Evolutionary conservation across 257 asterid genomes (phyloP), one percentile per base, ranked within the genome.

Genomic region (Solanum gracilifrons): DNA sequence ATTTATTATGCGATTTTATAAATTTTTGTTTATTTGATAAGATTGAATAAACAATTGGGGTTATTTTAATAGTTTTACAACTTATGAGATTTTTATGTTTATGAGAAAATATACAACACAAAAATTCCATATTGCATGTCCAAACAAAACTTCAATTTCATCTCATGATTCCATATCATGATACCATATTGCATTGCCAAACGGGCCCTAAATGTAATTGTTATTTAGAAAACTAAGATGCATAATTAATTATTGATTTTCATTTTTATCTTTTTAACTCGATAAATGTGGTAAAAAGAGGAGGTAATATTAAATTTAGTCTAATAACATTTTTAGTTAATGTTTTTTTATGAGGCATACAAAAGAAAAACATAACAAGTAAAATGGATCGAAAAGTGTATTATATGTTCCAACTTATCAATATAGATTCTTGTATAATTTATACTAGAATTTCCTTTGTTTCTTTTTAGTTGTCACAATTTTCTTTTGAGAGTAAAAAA

Each of bases 401-500:
- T 23, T 0, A 23, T 23, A 21, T 62, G 5, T 62, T 23, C 5
- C 69, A 1, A 23, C 31, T 60, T 62, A 62, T 62, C 9, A 60
- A 58, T 5, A 23, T 60, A 23, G 29, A 60, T 60, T 4, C 15
- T 60, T 23, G 12, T 60, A 60, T 9, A 60, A 23, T 0, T 60
- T 60, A 23, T 60, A 23, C 0, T 60, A 18, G 10, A 6, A 18
- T 55, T 55, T 55, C 0, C 0, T 55, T 0, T 5, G 0, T 18
- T 55, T 51, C 62, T 55, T 55, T 55, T 55, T 55, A 55, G 10
- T 18, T 55, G n/a, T 55, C n/a, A 55, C 4, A 51, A 51, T 18
- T 18, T 51, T 1, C 1, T 51, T 51, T 18, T 51, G 9, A 51
- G n/a, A 18, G 62, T 51, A 0, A 18, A 51, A 51, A 18, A 51